These are phyloP conservation scores for Tolypocladium inflatum DNA, from an alignment of 2,329 filamentous ascomycete species.

Conservation along the genomic window DNA sequence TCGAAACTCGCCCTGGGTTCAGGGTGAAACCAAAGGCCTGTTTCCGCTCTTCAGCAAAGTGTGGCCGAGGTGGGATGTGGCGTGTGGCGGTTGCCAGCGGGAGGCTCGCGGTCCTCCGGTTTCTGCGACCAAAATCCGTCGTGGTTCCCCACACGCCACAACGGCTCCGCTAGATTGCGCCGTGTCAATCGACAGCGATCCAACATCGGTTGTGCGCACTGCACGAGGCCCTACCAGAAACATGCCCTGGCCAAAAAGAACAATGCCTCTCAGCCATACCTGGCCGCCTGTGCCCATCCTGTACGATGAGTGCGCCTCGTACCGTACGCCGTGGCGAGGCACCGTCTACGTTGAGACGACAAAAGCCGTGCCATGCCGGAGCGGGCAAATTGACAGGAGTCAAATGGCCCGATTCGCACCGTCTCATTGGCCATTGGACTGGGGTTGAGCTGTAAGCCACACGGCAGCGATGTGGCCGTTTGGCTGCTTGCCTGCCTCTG, in stretches of 20 bases:
- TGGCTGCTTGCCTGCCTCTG: neutral
- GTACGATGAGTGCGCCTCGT: neutral
- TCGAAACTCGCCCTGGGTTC: neutral
- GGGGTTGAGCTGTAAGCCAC: neutral
- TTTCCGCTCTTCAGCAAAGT: neutral
- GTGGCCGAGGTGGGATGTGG: neutral
- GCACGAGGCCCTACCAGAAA: neutral
- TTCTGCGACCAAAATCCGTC: neutral
- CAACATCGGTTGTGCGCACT: neutral
- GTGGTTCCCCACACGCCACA: neutral
- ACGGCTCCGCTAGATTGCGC: neutral
- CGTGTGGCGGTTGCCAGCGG: neutral
- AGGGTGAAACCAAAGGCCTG: neutral
- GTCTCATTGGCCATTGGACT: neutral
- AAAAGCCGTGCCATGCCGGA: neutral
- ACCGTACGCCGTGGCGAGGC: neutral
- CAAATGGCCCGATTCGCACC: neutral
- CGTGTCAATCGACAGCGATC: neutral
- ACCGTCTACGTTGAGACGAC: neutral
- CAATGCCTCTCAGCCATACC: neutral
- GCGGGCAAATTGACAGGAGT: neutral
- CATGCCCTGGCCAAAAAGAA: neutral
- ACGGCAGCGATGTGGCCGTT: neutral
- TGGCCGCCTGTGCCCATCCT: neutral
- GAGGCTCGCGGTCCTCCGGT: neutral